phyloP scores from a whole-genome alignment of 2,329 filamentous ascomycete species.

The Cordyceps farinosa region DNA sequence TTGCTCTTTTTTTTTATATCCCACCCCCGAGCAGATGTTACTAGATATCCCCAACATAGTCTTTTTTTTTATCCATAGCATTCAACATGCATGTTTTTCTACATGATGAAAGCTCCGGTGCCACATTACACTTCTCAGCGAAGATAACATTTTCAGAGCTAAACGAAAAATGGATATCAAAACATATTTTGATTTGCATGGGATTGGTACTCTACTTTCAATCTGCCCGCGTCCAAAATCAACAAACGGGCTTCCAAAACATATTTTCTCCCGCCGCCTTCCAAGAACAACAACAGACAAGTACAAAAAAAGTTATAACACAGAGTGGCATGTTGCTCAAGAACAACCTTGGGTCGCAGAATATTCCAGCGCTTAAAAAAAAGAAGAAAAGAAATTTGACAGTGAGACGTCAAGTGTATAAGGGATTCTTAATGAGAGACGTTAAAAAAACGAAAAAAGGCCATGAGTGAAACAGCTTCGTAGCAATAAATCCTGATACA shows the following conservation, averaged over 20 bases:
- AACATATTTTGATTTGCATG: too few species aligned
- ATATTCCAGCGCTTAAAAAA: slow-evolving; percentile 1
- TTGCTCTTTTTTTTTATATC: too few species aligned
- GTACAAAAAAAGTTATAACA: background rate
- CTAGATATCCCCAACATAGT: too few species aligned
- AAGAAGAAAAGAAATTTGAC: background rate
- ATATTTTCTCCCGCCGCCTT: background rate
- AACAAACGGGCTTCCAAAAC: background rate
- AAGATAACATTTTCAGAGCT: too few species aligned
- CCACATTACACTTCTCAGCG: too few species aligned
- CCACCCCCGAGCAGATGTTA: too few species aligned
- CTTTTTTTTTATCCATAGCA: too few species aligned
- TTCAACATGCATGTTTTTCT: too few species aligned
- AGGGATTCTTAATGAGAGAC: background rate
- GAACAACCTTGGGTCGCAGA: background rate
- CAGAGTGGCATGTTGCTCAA: background rate
- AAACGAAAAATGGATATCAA: too few species aligned
- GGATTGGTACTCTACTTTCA: background rate
- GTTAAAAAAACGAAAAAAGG: slow-evolving; percentile 1
- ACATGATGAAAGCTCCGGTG: too few species aligned
- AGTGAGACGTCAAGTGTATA: background rate
- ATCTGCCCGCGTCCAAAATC: slow-evolving; percentile 2
- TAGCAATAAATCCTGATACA: slow-evolving; percentile 10
- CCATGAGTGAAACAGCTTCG: slow-evolving; percentile 1
- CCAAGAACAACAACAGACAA: background rate